Conservation (phyloP, 257 asterid species). For the Linaria vulgaris region DNA sequence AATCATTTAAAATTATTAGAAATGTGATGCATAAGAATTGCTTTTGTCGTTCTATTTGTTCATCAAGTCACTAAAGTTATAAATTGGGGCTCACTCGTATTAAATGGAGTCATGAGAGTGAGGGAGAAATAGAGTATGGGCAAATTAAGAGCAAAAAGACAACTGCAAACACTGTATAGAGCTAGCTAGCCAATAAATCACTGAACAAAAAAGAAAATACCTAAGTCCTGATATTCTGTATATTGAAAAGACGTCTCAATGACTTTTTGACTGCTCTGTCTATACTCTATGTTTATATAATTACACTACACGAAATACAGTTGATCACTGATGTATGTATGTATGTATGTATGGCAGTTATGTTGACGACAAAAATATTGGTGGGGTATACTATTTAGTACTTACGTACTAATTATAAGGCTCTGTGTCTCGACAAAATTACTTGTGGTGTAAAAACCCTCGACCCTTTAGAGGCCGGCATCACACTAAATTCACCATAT, state of each 20-base stretch:
- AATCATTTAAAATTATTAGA: no score
- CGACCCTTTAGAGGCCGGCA: conserved; percentile 1
- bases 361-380: conserved; percentile 25
- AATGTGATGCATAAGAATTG: no score
- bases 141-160: neutral
- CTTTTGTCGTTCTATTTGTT: no score
- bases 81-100: no score
- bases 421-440: conserved; percentile 21
- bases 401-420: no score
- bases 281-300: conserved; percentile 11
- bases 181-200: conserved; percentile 21
- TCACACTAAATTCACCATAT: neutral
- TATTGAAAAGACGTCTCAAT: conserved; percentile 52
- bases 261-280: conserved; percentile 38
- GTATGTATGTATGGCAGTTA: neutral
- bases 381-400: conserved; percentile 45
- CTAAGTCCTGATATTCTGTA: conserved; percentile 32
- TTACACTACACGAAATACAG: no score
- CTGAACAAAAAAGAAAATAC: neutral
- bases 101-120: no score
- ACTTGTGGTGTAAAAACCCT: conserved; percentile 25
- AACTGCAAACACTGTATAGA: conserved; percentile 24
- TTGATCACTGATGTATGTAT: neutral
- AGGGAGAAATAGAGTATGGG: conserved; percentile 8
- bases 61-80: no score